A percentile compares a stretch with the other conserved stretches of the same genome.
phyloP scores from a whole-genome alignment of 345 rosid genomes.

The Turritis glabra region DNA sequence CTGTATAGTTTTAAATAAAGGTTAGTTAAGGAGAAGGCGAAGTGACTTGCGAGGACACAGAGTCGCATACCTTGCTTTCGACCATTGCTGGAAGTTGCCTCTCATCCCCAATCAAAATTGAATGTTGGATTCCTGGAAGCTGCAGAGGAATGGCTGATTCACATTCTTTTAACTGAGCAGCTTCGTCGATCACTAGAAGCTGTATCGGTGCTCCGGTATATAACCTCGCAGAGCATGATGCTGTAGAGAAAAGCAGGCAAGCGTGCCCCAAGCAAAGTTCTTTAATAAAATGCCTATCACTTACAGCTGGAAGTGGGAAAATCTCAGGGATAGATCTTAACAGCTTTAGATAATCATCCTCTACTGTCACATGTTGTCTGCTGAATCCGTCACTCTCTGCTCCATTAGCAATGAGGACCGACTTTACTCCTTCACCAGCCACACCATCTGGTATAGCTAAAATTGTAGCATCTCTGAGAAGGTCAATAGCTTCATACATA shows the following conservation, averaged over 20 bases:
- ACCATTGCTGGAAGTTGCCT: constrained; percentile 51
- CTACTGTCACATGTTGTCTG: neutral
- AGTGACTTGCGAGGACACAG: neutral
- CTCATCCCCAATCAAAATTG: constrained; percentile 52
- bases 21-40: neutral
- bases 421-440: constrained; percentile 7
- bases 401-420: neutral
- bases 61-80: constrained; percentile 42
- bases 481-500: constrained; percentile 36
- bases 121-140: constrained; percentile 45
- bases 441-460: constrained; percentile 13
- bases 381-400: neutral
- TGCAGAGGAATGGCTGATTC: constrained; percentile 50
- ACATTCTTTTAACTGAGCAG: constrained; percentile 56
- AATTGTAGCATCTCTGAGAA: constrained; percentile 28
- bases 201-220: constrained; percentile 29
- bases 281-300: constrained; percentile 20
- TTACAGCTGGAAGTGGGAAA: constrained; percentile 2
- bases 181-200: constrained; percentile 54
- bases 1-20: constrained; percentile 27
- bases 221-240: constrained; percentile 44
- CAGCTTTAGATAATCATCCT: constrained; percentile 19
- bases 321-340: constrained; percentile 20
- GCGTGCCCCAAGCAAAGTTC: constrained; percentile 43
- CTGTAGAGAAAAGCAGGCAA: constrained; percentile 46